Base-by-base conservation (phyloP, 139 green algal species). In the Coelastrella sp. region DNA sequence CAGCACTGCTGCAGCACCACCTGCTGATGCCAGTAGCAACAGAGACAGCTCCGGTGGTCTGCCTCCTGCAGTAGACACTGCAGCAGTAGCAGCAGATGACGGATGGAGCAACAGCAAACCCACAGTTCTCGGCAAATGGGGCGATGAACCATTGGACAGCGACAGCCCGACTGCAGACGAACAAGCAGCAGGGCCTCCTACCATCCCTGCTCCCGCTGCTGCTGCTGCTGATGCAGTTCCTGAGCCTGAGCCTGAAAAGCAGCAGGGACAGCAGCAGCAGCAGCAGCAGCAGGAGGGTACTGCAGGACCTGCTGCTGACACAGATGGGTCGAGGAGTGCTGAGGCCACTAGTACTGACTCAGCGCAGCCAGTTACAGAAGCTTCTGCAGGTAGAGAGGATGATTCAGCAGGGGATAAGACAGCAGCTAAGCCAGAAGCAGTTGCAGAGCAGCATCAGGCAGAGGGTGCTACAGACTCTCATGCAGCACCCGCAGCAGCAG, bases 61-160 rank as follows among this genome's bases (percentile, higher is more conserved):
- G n/a, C n/a, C n/a, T n/a, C n/a, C n/a, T 7, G n/a, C n/a, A 66
- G 78, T 5, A 5, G 78, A 14, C 7, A 61, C n/a, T 20, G n/a
- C 78, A 54, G 78, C 78, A 84, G 78, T 13, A 54, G 78, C 78
- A 68, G 16, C 78, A 84, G 78, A 5, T 54, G 80, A 73, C 57
- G 80, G 80, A 6, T 85, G 80, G 80, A 58, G 80, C 20, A 58
- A 13, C 19, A 66, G 80, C 2, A 23, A 17, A 19, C 20, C 80
- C 5, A 6, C 74, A 13, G 5, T 80, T 17, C 3, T n/a, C n/a
- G 74, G 74, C 23, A 80, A 80, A 22, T 80, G 74, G 74, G 74
- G 74, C 14, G 74, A 80, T 19, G 74, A 57, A 11, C 74, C 74
- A 32, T 5, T 60, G 7, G 74, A 47, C 58, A 59, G 81, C 5